Conservation (phyloP, 2,329 filamentous ascomycete genomes). For the Colletotrichum simmondsii region DNA sequence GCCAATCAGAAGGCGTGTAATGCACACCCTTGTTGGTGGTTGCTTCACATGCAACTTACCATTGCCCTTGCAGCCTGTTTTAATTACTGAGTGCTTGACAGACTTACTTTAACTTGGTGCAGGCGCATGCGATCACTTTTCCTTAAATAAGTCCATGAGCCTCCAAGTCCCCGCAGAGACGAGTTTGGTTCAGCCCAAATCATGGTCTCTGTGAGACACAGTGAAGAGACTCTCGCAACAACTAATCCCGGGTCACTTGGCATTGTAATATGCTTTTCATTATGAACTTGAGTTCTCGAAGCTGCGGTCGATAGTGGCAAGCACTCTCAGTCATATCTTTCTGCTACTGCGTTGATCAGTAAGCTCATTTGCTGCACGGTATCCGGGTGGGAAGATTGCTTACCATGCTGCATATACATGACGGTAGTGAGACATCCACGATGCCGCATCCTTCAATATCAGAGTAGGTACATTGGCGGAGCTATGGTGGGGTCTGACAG, state of each 20-base stretch:
- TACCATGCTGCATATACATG: neutral
- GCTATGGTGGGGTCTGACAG: neutral
- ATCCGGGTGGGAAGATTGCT: neutral
- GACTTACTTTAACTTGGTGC: neutral
- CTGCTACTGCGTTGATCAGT: neutral
- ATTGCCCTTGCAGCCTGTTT: neutral
- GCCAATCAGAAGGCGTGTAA: slow-evolving; percentile 17
- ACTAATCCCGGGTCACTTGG: neutral
- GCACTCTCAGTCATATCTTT: neutral
- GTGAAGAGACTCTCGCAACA: neutral
- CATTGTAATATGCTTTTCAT: neutral
- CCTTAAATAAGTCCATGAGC: neutral
- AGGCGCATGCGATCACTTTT: neutral
- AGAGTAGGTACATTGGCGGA: neutral
- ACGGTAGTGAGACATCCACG: neutral
- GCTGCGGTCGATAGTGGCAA: neutral
- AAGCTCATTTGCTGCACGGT: neutral
- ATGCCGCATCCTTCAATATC: neutral
- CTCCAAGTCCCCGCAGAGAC: neutral
- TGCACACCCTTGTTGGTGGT: neutral
- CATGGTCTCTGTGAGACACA: neutral
- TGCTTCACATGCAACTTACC: neutral
- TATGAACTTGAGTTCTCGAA: neutral
- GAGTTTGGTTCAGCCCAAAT: neutral
- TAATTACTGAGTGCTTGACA: neutral